Conservation (phyloP, 306 rosid species). For the Geum urbanum region DNA sequence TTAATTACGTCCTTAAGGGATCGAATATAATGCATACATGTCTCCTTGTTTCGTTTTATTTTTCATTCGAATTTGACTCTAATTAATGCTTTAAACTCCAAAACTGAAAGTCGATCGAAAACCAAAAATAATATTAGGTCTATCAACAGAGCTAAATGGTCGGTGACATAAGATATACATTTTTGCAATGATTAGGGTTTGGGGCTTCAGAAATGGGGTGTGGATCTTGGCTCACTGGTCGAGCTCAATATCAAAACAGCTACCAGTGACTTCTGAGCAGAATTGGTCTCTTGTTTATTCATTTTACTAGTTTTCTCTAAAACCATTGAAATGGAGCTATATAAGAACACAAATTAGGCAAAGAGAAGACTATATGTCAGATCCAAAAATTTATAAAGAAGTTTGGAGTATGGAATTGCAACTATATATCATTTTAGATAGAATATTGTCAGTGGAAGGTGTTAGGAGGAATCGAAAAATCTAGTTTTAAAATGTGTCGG, state of each 20-base stretch:
- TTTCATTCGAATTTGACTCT: slow-evolving; percentile 1
- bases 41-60: not conserved
- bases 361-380: not conserved
- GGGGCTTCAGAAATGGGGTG: not conserved
- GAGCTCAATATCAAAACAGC: slow-evolving; percentile 1
- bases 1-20: not conserved
- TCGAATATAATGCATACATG: not conserved
- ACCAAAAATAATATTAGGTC: not conserved
- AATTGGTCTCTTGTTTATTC: not conserved
- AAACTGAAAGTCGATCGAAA: not conserved
- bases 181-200: not conserved
- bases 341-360: not conserved
- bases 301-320: not conserved
- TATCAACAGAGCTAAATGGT: not conserved
- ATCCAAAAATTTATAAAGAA: not conserved
- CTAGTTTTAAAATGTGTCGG: not conserved
- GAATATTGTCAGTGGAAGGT: not conserved
- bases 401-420: not conserved
- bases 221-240: slow-evolving; percentile 1
- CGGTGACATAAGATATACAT: not conserved
- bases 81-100: not conserved
- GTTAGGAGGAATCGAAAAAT: not conserved
- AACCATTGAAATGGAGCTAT: not conserved
- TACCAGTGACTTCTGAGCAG: not conserved
- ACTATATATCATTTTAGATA: not conserved